Base-by-base conservation (phyloP, 306 rosid genomes). In the Medicago ruthenica region DNA sequence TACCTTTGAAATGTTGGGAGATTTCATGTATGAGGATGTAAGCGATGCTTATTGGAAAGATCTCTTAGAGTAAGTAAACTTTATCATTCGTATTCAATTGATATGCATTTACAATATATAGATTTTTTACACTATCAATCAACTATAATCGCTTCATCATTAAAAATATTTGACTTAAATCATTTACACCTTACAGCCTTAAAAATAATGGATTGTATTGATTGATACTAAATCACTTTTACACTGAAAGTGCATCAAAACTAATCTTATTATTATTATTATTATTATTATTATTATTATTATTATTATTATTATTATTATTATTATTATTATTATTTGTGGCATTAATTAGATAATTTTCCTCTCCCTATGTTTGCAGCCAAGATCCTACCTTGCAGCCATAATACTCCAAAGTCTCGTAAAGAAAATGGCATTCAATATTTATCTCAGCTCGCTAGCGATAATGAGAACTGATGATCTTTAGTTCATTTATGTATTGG, bases 11-110 rank as follows among this genome's bases (percentile, higher is more conserved):
- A 76, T 77, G 65, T 90, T 71, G 90, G 84, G 76, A 71, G 87
- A 88, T 75, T 79, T 86, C 31, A 80, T 88, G 80, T 83, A 76
- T 27, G 84, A 85, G 0, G 87, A 85, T 71, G 76, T 82, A 50
- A 85, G 76, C 9, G 76, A 84, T 44, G 84, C 73, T 47, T 90
- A 80, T 44, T 90, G 96, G 96, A 88, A 80, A 67, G 67, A 87
- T 45, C 80, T 88, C 73, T 36, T 87, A 22, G 82, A 60, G 88
- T 85, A 85, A 75, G 85, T 81, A 18, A 42, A 31, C 31, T 76
- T 54, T 36, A 41, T 63, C 20, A 51, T 27, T 24, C 4, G 31
- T 3, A 27, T 27, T 27, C 31, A 27, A 27, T 27, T 27, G 31
- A 27, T 27, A 24, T 24, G 27, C 3, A 24, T 24, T 24, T n/a